phyloP scores from a whole-genome alignment of 805 yeast genomes.

The Schizosaccharomyces octosporus region DNA sequence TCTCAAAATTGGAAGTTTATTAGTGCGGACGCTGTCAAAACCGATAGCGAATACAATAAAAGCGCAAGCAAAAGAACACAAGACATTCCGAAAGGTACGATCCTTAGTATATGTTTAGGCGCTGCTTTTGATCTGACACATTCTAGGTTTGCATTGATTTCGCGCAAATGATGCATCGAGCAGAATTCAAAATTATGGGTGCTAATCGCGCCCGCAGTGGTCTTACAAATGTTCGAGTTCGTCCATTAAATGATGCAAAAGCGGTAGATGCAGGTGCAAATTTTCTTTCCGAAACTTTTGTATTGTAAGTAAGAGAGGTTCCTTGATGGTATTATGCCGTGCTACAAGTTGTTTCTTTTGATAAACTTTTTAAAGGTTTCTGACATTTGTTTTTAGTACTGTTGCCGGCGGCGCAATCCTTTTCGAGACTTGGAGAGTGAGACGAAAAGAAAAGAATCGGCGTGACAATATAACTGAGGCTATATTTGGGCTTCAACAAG shows the following conservation, averaged over 20 bases:
- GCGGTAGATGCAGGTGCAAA: constrained; percentile 64
- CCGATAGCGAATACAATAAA: constrained; percentile 50
- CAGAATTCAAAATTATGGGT: constrained; percentile 29
- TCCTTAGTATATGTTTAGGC: not conserved
- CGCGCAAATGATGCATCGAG: constrained; percentile 44
- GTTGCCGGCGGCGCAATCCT: constrained; percentile 54
- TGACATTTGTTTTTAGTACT: constrained; percentile 10
- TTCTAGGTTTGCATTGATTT: constrained; percentile 29
- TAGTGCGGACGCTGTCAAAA: constrained; percentile 47
- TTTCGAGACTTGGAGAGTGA: constrained; percentile 40
- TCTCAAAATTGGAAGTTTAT: constrained; percentile 40
- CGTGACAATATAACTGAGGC: constrained; percentile 43
- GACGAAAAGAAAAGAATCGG: constrained; percentile 34
- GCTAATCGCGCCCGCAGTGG: constrained; percentile 9
- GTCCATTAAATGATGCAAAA: constrained; percentile 54
- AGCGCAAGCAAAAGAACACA: constrained; percentile 52
- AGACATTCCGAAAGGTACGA: constrained; percentile 17
- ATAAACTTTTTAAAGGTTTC: not conserved
- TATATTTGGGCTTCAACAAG: constrained; percentile 40
- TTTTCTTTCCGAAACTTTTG: constrained; percentile 47
- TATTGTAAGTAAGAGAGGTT: constrained; percentile 18
- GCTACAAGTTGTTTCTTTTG: not conserved
- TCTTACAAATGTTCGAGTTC: constrained; percentile 20
- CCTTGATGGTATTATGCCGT: not conserved
- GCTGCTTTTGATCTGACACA: constrained; percentile 10